Percentiles rank a stretch among this genome's conserved stretches.
Evolutionary conservation across 208 protist species (phyloP).

Genomic region (Acanthamoeba royreba): DNA sequence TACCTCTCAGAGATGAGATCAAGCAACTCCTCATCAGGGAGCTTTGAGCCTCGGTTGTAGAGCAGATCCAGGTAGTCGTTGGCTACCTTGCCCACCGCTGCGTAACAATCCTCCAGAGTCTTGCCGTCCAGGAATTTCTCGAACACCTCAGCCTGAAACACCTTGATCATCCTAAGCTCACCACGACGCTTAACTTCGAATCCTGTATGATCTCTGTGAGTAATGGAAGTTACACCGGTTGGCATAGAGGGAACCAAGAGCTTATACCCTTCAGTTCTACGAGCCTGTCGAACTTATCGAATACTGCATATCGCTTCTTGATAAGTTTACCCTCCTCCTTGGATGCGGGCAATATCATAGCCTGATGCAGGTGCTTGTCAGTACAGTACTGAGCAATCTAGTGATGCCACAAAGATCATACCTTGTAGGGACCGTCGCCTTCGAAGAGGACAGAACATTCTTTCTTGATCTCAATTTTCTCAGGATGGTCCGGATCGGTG

Average conservation of each 20-base stretch:
- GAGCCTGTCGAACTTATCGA: conserved; percentile 94
- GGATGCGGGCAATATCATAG: conserved; percentile 99
- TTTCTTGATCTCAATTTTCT: conserved; percentile 36
- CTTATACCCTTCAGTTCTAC: conserved; percentile 97
- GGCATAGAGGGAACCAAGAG: not conserved
- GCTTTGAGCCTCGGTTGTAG: conserved; percentile 75
- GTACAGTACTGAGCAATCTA: not conserved
- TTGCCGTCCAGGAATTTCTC: conserved; percentile 93
- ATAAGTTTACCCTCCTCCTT: conserved; percentile 95
- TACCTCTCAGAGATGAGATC: conserved; percentile 95
- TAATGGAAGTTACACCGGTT: not conserved
- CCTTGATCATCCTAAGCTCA: conserved; percentile 99
- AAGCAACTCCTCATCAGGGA: conserved; percentile 94
- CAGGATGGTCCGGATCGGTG: conserved; percentile 29
- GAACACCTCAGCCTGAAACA: conserved; percentile 94
- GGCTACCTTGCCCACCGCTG: conserved; percentile 91
- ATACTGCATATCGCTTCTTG: conserved; percentile 99
- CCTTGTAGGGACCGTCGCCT: conserved; percentile 98
- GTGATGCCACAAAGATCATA: not conserved
- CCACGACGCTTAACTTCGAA: conserved; percentile 99
- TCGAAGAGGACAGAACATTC: conserved; percentile 99
- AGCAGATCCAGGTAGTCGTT: conserved; percentile 97
- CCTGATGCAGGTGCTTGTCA: conserved; percentile 53
- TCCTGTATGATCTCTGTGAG: not conserved
- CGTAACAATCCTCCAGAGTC: conserved; percentile 94